Base-by-base conservation (phyloP, 805 yeast genomes). In the Teunomyces stri region DNA sequence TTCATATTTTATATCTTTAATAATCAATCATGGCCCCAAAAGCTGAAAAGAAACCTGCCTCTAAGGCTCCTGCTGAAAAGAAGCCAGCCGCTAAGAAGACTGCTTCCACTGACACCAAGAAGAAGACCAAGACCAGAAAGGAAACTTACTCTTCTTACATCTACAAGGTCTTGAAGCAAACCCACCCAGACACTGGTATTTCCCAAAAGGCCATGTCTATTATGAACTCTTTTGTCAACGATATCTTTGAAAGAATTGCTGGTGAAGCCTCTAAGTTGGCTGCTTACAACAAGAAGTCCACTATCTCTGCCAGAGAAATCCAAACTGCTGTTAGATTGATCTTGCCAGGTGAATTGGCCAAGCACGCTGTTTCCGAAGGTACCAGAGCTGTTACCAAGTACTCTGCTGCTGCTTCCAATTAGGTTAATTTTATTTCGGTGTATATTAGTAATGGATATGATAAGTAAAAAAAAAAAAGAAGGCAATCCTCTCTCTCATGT, bases 151-250 rank as follows among this genome's bases (percentile, higher is more conserved):
- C 96, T 57, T 90, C 97, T 55, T 92, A 92, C 79, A 92, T 92
- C 72, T 92, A 91, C 94, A 92, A 92, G 79, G 97, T 91, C 60
- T 86, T 92, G 72, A 91, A 91, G 79, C 97, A 92, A 82, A 91
- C 97, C 55, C 98, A 92, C 78, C 98, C 97, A 75, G 97, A 92
- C 75, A 92, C 98, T 55, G 98, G 97, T 89, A 92, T 92, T 72
- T 91, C 98, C 64, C 96, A 90, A 79, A 88, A 89, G 73, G 96
- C 98, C 57, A 92, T 92, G 96, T 89, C 96, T 58, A 92, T 92
- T 74, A 85, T 92, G 92, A 92, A 92, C 87, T 92, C 97, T 38
- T 92, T 92, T 64, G 97, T 92, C 62, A 91, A 90, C 79, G 97
- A 92, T 77, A 89, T 91, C 70, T 92, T 91, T 70, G 97, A 91